Percentiles rank a stretch among this genome's conserved stretches.
Conservation (phyloP, 176 grass and related monocot genomes). For the Zizania latifolia region DNA sequence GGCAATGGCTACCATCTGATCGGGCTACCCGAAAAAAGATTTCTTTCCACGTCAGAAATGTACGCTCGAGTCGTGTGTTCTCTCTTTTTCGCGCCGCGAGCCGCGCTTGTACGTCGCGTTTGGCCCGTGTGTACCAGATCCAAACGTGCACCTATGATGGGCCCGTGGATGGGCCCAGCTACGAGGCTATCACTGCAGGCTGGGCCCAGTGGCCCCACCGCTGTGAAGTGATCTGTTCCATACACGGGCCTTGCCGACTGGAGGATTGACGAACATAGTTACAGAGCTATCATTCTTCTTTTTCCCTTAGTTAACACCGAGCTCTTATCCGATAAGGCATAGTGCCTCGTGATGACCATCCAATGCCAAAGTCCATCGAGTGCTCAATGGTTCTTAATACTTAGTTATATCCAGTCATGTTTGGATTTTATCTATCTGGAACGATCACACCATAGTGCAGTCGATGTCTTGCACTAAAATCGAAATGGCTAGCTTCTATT, state of each 20-base stretch:
- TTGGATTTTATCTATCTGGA: neutral
- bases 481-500: neutral
- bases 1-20: too few species aligned
- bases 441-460: neutral
- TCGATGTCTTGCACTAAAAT: neutral
- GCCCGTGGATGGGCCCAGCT: neutral
- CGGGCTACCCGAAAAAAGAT: too few species aligned
- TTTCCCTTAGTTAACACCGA: neutral
- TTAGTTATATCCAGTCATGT: neutral
- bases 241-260: neutral
- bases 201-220: neutral
- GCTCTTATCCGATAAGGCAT: conserved; percentile 10
- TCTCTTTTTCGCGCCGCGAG: neutral
- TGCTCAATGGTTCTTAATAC: neutral
- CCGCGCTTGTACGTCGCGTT: neutral
- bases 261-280: neutral
- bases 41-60: neutral
- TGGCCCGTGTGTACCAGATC: neutral
- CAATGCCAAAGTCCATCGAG: neutral
- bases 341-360: neutral
- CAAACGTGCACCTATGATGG: neutral
- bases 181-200: neutral
- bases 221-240: neutral
- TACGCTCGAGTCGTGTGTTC: too few species aligned
- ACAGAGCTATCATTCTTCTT: neutral